phyloP scores from a whole-genome alignment of 2,329 filamentous ascomycete genomes.

The Sporothrix euskadiensis region DNA sequence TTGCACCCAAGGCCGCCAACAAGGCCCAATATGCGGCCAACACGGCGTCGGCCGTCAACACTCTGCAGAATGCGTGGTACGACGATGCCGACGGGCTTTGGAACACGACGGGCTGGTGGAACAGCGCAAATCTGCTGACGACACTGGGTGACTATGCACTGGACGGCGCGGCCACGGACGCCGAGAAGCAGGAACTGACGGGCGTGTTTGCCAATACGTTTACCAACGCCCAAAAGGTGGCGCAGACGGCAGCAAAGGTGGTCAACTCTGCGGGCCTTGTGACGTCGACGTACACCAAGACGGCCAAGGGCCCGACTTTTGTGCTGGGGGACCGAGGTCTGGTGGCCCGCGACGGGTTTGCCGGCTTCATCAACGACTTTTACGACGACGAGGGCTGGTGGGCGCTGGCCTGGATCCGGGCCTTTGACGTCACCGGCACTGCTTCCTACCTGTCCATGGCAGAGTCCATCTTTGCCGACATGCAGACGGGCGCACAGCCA shows the following conservation, averaged over 20 bases:
- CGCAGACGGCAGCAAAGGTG: conserved; percentile 44
- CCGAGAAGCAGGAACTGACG: conserved; percentile 44
- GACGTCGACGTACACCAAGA: conserved; percentile 41
- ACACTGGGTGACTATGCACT: conserved; percentile 57
- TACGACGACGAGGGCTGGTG: conserved; percentile 67
- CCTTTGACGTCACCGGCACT: conserved; percentile 53
- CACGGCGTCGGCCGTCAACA: conserved; percentile 41
- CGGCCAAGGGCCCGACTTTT: conserved; percentile 13
- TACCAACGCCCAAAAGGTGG: conserved; percentile 46
- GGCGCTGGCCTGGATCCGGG: conserved; percentile 59
- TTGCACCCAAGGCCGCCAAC: conserved; percentile 10
- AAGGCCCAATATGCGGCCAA: conserved; percentile 39
- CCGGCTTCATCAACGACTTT: conserved; percentile 55
- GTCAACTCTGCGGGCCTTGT: conserved; percentile 43
- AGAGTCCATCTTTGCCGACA: conserved; percentile 56
- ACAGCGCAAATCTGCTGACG: conserved; percentile 67
- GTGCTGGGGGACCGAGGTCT: conserved; percentile 33
- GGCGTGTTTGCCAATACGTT: conserved; percentile 50
- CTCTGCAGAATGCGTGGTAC: conserved; percentile 61
- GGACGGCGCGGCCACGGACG: conserved; percentile 38
- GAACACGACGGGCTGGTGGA: conserved; percentile 71
- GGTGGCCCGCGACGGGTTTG: conserved; percentile 37
- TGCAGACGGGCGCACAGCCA: conserved; percentile 48
- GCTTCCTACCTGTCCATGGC: conserved; percentile 53
- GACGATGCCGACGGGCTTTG: conserved; percentile 61